Evolutionary conservation across 1,284 basidiomycete genomes (phyloP).

Genomic region (Ustilago trichophora): DNA sequence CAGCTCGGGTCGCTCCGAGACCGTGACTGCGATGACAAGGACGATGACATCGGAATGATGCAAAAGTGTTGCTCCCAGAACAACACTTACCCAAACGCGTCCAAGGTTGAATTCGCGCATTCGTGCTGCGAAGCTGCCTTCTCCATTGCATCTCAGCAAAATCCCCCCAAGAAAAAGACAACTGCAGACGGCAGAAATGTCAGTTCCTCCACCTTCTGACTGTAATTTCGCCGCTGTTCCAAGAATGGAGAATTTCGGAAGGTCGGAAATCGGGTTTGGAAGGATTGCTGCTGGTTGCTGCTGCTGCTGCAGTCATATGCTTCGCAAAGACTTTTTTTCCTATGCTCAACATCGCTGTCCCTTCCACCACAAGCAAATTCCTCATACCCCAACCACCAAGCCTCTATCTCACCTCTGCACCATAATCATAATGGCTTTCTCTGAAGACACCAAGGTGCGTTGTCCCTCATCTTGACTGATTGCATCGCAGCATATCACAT

Average conservation of each 20-base stretch:
- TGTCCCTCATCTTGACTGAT: neutral
- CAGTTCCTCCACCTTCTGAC: constrained; percentile 23
- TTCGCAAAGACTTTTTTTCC: neutral
- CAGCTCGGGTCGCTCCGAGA: too few relatives aligned
- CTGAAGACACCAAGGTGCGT: constrained; percentile 63
- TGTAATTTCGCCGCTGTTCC: neutral
- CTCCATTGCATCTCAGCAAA: too few relatives aligned
- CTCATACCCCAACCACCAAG: too few relatives aligned
- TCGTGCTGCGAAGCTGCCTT: too few relatives aligned
- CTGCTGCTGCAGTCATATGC: neutral
- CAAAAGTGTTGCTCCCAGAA: too few relatives aligned
- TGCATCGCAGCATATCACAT: neutral
- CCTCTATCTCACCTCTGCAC: too few relatives aligned
- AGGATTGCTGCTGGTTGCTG: neutral
- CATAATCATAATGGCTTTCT: constrained; percentile 56
- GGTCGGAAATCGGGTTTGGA: constrained; percentile 20
- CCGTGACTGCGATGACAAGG: too few relatives aligned
- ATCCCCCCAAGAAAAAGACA: too few relatives aligned
- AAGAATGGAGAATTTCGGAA: neutral
- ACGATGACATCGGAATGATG: too few relatives aligned
- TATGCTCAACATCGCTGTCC: neutral
- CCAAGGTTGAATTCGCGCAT: too few relatives aligned
- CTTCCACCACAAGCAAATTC: too few relatives aligned
- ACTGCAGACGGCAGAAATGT: neutral
- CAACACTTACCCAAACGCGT: too few relatives aligned